Percentiles rank a stretch among this genome's conserved stretches.
These are phyloP conservation scores for Colletotrichum navitas DNA, from an alignment of 2,329 filamentous ascomycete genomes.

Conservation along the genomic window DNA sequence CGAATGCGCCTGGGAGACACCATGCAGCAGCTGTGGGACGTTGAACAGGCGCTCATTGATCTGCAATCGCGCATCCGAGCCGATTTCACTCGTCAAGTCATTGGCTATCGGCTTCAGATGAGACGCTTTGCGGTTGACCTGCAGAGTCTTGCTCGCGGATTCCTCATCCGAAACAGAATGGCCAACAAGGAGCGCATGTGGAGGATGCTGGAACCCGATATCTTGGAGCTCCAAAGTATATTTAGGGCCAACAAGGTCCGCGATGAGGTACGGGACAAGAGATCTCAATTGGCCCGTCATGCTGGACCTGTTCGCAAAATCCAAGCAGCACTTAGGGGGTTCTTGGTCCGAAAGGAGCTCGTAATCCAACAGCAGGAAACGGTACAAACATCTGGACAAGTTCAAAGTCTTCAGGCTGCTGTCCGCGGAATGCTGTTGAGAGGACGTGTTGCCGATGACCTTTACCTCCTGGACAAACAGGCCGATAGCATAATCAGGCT, in stretches of 20 bases:
- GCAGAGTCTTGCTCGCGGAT: conserved; percentile 83
- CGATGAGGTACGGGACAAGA: conserved; percentile 67
- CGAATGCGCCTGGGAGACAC: conserved; percentile 81
- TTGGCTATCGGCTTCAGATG: conserved; percentile 87
- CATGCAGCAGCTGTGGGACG: conserved; percentile 93
- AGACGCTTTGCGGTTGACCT: conserved; percentile 81
- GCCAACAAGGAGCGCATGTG: conserved; percentile 74
- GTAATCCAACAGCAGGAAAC: conserved; percentile 69
- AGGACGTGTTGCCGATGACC: conserved; percentile 65
- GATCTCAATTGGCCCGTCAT: conserved; percentile 71
- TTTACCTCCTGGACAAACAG: conserved; percentile 64
- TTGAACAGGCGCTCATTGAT: conserved; percentile 81
- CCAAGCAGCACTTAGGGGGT: conserved; percentile 76
- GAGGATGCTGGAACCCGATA: conserved; percentile 76
- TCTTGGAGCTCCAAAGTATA: conserved; percentile 86
- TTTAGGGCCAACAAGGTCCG: conserved; percentile 77
- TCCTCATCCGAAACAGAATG: conserved; percentile 76
- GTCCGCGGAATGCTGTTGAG: conserved; percentile 76
- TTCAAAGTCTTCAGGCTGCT: conserved; percentile 73
- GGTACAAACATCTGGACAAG: conserved; percentile 62
- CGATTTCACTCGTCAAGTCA: conserved; percentile 87
- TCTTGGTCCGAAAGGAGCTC: conserved; percentile 71
- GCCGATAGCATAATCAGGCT: conserved; percentile 65
- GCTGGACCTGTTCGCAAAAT: conserved; percentile 74
- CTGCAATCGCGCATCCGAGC: conserved; percentile 90